Evolutionary conservation across 352 stramenopile species (phyloP).

Genomic region (Globisporangium spiculum): DNA sequence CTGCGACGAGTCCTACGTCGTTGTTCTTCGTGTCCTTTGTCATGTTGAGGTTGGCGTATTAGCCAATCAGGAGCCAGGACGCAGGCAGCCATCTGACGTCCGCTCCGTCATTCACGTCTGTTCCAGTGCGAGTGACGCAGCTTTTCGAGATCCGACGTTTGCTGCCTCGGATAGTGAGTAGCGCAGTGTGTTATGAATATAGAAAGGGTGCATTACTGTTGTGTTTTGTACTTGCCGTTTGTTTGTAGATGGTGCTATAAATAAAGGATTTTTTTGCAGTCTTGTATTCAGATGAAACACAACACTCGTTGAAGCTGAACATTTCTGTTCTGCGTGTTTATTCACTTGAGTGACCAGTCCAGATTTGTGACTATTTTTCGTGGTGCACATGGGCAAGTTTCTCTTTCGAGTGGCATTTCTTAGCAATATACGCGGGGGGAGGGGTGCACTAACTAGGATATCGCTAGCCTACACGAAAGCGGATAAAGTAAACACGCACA

Average conservation of each 20-base stretch:
- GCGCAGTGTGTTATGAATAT: background rate
- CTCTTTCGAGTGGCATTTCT: background rate
- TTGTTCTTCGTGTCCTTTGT: background rate
- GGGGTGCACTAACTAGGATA: no score
- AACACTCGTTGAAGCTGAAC: background rate
- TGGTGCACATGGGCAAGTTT: no score
- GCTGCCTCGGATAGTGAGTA: background rate
- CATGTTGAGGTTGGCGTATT: background rate
- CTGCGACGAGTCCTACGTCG: background rate
- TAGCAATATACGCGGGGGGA: no score
- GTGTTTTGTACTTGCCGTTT: background rate
- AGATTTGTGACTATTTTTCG: no score
- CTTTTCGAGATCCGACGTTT: background rate
- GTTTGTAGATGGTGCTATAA: background rate
- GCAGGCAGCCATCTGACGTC: conserved; percentile 1
- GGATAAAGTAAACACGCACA: no score
- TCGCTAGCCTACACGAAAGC: no score
- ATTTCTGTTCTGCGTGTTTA: background rate
- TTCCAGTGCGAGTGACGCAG: background rate
- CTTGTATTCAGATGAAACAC: background rate
- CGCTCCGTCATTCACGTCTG: background rate
- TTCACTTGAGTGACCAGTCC: background rate
- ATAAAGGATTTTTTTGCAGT: background rate
- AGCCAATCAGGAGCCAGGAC: background rate
- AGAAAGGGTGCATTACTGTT: background rate